Conservation (phyloP, 176 grass and related monocot genomes). For the Oryza glaberrima region DNA sequence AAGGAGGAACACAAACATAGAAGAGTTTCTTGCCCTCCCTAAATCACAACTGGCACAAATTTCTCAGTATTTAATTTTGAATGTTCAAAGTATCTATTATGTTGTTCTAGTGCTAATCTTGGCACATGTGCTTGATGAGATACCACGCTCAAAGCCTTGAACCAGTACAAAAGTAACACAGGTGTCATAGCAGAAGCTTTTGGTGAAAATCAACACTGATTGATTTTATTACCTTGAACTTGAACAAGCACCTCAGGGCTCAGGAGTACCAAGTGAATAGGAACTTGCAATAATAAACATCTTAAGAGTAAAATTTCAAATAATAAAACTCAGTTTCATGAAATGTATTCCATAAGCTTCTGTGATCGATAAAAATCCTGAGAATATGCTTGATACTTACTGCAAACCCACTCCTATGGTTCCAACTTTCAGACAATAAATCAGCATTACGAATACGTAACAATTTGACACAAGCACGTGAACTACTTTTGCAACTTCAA, state of each 20-base stretch:
- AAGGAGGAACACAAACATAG: not conserved
- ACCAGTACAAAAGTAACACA: not conserved
- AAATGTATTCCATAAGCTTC: not conserved
- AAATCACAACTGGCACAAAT: not conserved
- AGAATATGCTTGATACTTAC: not conserved
- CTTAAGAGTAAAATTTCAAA: not conserved
- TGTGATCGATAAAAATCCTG: not conserved
- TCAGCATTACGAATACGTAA: not conserved
- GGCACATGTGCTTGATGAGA: not conserved
- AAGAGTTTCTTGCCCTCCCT: not conserved
- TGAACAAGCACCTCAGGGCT: not conserved
- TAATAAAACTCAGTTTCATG: not conserved
- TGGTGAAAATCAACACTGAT: not conserved
- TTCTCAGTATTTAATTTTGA: not conserved
- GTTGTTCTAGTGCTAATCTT: conserved; percentile 3
- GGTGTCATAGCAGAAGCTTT: not conserved
- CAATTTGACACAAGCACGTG: not conserved
- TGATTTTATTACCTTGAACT: conserved; percentile 6
- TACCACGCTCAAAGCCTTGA: not conserved
- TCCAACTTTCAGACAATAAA: not conserved
- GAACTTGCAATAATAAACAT: not conserved
- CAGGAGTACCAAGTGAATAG: not conserved
- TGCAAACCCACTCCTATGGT: not conserved
- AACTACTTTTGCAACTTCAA: conserved; percentile 25
- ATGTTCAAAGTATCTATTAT: not conserved